Evolutionary conservation across 805 yeast genomes (phyloP).

Genomic region (Lachancea thermotolerans): DNA sequence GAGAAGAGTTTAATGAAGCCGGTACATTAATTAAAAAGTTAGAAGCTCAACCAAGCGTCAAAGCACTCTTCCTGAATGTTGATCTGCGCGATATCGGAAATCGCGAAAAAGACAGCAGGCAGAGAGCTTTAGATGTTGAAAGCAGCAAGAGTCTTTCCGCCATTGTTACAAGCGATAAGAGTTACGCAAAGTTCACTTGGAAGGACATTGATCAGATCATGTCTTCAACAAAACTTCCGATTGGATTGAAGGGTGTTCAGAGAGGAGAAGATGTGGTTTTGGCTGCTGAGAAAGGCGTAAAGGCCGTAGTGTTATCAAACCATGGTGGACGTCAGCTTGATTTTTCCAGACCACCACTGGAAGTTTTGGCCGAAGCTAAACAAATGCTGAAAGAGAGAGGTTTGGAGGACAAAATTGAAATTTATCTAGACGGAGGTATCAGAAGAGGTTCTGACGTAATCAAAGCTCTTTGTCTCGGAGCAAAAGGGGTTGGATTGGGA

Average conservation of each 20-base stretch:
- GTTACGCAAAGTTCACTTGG: slow-evolving; percentile 29
- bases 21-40: slow-evolving; percentile 33
- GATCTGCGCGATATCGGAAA: slow-evolving; percentile 51
- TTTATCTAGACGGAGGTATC: slow-evolving; percentile 71
- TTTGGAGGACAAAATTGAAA: slow-evolving; percentile 47
- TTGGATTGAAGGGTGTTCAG: slow-evolving; percentile 58
- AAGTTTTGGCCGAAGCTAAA: slow-evolving; percentile 50
- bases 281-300: slow-evolving; percentile 53
- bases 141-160: slow-evolving; percentile 13
- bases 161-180: slow-evolving; percentile 2
- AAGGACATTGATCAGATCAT: slow-evolving; percentile 27
- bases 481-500: slow-evolving; percentile 69
- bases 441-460: slow-evolving; percentile 72
- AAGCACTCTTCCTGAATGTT: slow-evolving; percentile 47
- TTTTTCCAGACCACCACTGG: slow-evolving; percentile 53
- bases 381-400: slow-evolving; percentile 37
- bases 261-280: slow-evolving; percentile 56
- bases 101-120: slow-evolving; percentile 43
- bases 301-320: slow-evolving; percentile 62
- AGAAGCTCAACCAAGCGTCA: slow-evolving; percentile 35
- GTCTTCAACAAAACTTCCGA: slow-evolving; percentile 36
- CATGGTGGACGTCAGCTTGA: slow-evolving; percentile 75
- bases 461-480: slow-evolving; percentile 72
- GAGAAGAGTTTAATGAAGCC: slow-evolving; percentile 29
- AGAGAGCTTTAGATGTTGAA: slow-evolving; percentile 18